Conservation (phyloP, 2,329 filamentous ascomycete species). For the Zalaria obscura region DNA sequence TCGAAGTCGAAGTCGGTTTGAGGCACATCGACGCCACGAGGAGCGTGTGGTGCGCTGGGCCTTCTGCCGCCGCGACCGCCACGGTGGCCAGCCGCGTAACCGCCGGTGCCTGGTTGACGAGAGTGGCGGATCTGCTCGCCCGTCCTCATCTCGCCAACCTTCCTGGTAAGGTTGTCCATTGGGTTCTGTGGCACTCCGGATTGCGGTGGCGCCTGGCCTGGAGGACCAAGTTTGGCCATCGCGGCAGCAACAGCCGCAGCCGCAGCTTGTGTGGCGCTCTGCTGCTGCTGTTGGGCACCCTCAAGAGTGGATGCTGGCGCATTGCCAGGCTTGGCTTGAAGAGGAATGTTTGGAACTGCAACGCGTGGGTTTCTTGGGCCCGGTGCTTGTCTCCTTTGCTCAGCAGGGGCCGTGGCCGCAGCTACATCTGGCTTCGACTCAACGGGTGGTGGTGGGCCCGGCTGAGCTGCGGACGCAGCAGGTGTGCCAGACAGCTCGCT, state of each 20-base stretch:
- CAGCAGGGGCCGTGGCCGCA: slow-evolving; percentile 39
- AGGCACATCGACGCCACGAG: slow-evolving; percentile 64
- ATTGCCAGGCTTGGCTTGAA: slow-evolving; percentile 22
- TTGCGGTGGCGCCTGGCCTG: slow-evolving; percentile 10
- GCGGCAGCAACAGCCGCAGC: slow-evolving; percentile 67
- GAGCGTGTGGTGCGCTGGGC: slow-evolving; percentile 18
- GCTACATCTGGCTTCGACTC: slow-evolving; percentile 54
- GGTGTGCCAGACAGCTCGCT: slow-evolving; percentile 23
- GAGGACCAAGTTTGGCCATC: slow-evolving; percentile 54
- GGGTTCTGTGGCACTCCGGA: slow-evolving; percentile 22
- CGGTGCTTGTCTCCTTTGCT: slow-evolving; percentile 22
- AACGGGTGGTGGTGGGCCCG: slow-evolving; percentile 48
- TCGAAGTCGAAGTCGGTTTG: slow-evolving; percentile 88
- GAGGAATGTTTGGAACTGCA: slow-evolving; percentile 42
- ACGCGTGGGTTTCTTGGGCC: slow-evolving; percentile 34
- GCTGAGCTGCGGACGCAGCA: slow-evolving; percentile 26
- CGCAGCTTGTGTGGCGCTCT: slow-evolving; percentile 59
- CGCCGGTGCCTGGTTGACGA: slow-evolving; percentile 31
- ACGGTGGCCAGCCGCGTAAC: slow-evolving; percentile 21
- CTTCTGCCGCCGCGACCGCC: slow-evolving; percentile 26
- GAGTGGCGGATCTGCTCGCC: slow-evolving; percentile 38
- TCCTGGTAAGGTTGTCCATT: slow-evolving; percentile 59
- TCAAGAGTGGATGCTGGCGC: slow-evolving; percentile 13
- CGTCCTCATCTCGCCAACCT: slow-evolving; percentile 65
- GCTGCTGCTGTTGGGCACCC: slow-evolving; percentile 21